Evolutionary conservation across 2,329 filamentous ascomycete genomes (phyloP), one percentile per base, ranked within the genome.

Genomic region (Cladosporium sp.): DNA sequence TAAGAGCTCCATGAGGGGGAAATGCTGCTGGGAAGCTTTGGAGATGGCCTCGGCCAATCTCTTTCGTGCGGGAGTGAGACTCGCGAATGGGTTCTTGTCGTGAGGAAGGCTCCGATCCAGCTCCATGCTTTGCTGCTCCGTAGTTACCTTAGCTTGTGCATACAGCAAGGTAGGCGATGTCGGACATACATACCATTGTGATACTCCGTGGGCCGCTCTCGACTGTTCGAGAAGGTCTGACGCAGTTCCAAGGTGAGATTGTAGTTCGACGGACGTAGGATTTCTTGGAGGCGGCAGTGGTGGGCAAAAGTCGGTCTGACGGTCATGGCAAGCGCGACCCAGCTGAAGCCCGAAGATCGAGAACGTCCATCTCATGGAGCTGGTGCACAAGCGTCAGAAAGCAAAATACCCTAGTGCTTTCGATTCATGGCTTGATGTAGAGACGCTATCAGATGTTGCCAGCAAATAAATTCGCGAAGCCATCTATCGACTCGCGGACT

Each of bases 401-500:
- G 14, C 10, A 46, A n/a, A 12, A 5, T 21, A 46, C 33, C 31
- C 11, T 33, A 2, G 21, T 21, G 40, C n/a, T 46, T 4, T 23
- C 4, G 7, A 11, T 46, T 5, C 8, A 21, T 12, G n/a, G 10
- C n/a, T 23, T n/a, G 12, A n/a, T 8, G 2, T 23, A 16, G 11
- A 28, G 3, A 26, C 21, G 33, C 21, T 7, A 12, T 63, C 61
- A 63, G n/a, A 63, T 56, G 18, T 63, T 56, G 7, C 61, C 61
- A 23, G 61, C 61, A 16, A 63, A 63, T 14, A 63, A 14, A 16
- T 55, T 53, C 1, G 61, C 61, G n/a, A 63, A 63, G 14, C 61
- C 61, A 14, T 63, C 61, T 6, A 63, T 63, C 10, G 61, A 53
- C 16, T 63, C 61, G 14, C 61, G 61, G 16, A 63, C 61, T 26